A percentile compares a stretch with the other conserved stretches of the same genome.
phyloP scores from a whole-genome alignment of 1,284 basidiomycete species.

The Leccinum insolens region DNA sequence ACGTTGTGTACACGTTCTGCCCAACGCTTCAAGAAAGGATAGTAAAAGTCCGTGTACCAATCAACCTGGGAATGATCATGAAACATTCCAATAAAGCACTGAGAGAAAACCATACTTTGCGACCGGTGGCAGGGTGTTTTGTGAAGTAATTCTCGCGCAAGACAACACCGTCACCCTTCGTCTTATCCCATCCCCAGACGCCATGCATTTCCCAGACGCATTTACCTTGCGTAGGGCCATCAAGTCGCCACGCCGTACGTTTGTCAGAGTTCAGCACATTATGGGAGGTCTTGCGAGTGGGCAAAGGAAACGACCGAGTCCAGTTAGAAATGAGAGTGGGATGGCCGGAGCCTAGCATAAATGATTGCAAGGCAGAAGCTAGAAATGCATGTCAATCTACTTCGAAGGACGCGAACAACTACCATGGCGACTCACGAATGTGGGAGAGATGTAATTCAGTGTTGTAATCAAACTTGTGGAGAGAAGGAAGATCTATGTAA shows the following conservation, averaged over 20 bases:
- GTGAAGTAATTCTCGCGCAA: constrained; percentile 88
- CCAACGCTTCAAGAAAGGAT: constrained; percentile 80
- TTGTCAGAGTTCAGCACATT: constrained; percentile 60
- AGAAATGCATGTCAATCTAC: constrained; percentile 4
- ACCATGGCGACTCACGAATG: constrained; percentile 61
- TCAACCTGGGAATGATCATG: constrained; percentile 52
- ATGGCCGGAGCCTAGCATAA: constrained; percentile 82
- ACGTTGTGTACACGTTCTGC: constrained; percentile 60
- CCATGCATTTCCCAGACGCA: constrained; percentile 93
- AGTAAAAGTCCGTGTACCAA: constrained; percentile 88
- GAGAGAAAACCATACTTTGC: constrained; percentile 46
- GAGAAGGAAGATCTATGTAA: constrained; percentile 81
- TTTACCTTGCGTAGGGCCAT: constrained; percentile 69
- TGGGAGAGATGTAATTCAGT: constrained; percentile 90
- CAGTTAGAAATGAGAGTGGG: constrained; percentile 74
- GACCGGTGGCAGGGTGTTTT: constrained; percentile 62
- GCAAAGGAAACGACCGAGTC: constrained; percentile 84
- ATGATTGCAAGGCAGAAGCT: constrained; percentile 85
- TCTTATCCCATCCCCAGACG: constrained; percentile 89
- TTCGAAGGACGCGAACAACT: neutral
- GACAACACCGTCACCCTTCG: constrained; percentile 71
- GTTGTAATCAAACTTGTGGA: constrained; percentile 90
- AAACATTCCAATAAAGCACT: neutral
- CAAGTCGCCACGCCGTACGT: constrained; percentile 66
- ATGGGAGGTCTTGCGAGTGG: constrained; percentile 65